A percentile compares a stretch with the other conserved stretches of the same genome.
Evolutionary conservation across 202 grass and related monocot genomes (phyloP).

Genomic region (Elaeis oleifera): DNA sequence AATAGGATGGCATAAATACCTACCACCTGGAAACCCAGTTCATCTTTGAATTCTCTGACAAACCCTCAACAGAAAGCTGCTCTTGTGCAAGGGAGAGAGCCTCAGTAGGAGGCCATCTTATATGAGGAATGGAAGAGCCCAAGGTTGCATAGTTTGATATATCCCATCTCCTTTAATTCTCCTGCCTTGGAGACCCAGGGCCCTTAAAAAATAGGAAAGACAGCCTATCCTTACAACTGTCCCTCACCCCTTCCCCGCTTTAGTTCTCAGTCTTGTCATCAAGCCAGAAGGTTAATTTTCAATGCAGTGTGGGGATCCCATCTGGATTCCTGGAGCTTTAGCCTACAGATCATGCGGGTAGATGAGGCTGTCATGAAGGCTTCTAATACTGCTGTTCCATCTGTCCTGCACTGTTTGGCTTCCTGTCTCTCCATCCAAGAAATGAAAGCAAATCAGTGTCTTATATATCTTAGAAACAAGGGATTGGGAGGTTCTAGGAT

Average conservation of each 20-base stretch:
- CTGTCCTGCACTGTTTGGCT: no score
- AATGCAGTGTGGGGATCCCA: slow-evolving; percentile 15
- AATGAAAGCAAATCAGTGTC: no score
- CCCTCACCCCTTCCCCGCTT: slow-evolving; percentile 49
- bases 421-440: no score
- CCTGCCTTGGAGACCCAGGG: slow-evolving; percentile 22
- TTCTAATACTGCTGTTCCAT: no score
- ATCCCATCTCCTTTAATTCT: not conserved
- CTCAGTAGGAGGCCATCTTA: not conserved
- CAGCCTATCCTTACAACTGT: slow-evolving; percentile 41
- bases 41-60: slow-evolving; percentile 3
- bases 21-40: slow-evolving; percentile 8
- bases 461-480: no score
- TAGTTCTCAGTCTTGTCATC: slow-evolving; percentile 43
- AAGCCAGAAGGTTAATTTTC: slow-evolving; percentile 26
- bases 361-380: no score
- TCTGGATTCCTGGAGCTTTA: slow-evolving; percentile 31
- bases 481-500: no score
- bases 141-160: not conserved
- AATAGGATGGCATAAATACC: not conserved
- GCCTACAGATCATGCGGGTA: no score
- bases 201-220: slow-evolving; percentile 50
- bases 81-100: not conserved
- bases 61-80: not conserved
- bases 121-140: no score